Conservation (phyloP, 2,329 filamentous ascomycete genomes). For the Zymoseptoria tritici region DNA sequence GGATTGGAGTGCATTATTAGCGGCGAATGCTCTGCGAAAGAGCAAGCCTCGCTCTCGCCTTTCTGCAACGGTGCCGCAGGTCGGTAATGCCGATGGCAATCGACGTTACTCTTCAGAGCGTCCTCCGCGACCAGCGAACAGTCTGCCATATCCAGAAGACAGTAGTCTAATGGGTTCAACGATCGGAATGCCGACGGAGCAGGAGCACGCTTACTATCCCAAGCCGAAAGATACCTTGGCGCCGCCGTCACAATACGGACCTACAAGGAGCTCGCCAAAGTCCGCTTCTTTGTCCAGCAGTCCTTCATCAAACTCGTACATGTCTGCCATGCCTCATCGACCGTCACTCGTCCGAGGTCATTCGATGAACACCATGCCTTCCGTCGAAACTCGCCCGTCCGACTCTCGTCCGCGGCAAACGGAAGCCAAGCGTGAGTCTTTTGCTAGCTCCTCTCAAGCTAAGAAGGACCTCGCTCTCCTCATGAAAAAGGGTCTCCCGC, state of each 20-base stretch:
- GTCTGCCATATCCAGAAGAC: conserved; percentile 42
- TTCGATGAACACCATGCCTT: conserved; percentile 8
- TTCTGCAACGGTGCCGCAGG: conserved; percentile 15
- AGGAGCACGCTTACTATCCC: conserved; percentile 33
- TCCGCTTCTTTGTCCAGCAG: not conserved
- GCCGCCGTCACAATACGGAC: not conserved
- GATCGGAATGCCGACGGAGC: conserved; percentile 38
- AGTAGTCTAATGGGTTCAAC: conserved; percentile 25
- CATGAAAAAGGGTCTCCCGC: conserved; percentile 44
- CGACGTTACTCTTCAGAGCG: conserved; percentile 2
- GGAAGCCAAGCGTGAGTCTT: conserved; percentile 13
- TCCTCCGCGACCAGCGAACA: conserved; percentile 22
- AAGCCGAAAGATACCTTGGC: conserved; percentile 7
- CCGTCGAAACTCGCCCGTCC: conserved; percentile 5
- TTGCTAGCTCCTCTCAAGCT: conserved; percentile 19
- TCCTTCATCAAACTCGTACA: not conserved
- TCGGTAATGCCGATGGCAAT: conserved; percentile 1
- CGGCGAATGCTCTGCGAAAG: conserved; percentile 21
- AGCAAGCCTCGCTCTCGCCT: conserved; percentile 23
- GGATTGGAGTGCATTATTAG: conserved; percentile 25
- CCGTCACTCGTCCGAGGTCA: conserved; percentile 7
- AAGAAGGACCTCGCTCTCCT: conserved; percentile 42
- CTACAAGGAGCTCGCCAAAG: not conserved
- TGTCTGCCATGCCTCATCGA: conserved; percentile 3
- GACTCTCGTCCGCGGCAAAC: conserved; percentile 7